Base-by-base conservation (phyloP, 2,329 filamentous ascomycete genomes). In the Thielaviopsis ethacetica region DNA sequence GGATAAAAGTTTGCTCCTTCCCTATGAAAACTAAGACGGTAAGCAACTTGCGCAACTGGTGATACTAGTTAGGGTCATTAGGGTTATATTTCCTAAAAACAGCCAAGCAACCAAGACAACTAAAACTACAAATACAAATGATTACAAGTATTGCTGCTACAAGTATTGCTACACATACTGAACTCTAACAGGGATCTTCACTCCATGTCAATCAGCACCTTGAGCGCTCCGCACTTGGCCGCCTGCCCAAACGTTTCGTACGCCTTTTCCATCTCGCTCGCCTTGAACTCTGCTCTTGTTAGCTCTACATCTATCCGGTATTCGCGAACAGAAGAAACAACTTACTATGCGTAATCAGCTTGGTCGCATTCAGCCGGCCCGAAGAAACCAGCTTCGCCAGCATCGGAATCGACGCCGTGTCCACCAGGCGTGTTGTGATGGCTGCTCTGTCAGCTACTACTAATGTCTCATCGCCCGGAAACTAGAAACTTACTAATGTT, bases 321-420 rank as follows among this genome's bases (percentile, higher is more conserved):
- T 41, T 53, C 7, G 7, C 5, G 10, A 34, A 63, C 30, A 41
- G 59, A 55, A 5, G 55, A 19, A 5, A 47, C n/a, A 10, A 62
- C 71, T 63, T 64, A 74, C 70, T 66, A 62, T 78, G 75, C 1
- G 74, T 77, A 49, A 77, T 73, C 17, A 78, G 65, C 59, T 70
- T 66, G 0, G 67, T 65, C 5, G 73, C 71, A 27, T 75, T 66
- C 12, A 78, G 62, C 53, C 69, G 73, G 10, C 71, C 70, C 0
- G 74, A 66, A 26, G 69, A 64, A 13, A 74, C 71, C 12, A 77
- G 65, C 62, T 73, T 74, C n/a, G 77, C 62, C 15, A 78, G 66
- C 71, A 76, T 76, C 0, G 75, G 74, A 10, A 73, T 75, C 0
- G 75, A 73, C 2, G 69, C 69, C 0, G 74, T 72, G 63, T 78